Conservation (phyloP, 2,329 filamentous ascomycete species). For the Pseudogymnoascus sp. region DNA sequence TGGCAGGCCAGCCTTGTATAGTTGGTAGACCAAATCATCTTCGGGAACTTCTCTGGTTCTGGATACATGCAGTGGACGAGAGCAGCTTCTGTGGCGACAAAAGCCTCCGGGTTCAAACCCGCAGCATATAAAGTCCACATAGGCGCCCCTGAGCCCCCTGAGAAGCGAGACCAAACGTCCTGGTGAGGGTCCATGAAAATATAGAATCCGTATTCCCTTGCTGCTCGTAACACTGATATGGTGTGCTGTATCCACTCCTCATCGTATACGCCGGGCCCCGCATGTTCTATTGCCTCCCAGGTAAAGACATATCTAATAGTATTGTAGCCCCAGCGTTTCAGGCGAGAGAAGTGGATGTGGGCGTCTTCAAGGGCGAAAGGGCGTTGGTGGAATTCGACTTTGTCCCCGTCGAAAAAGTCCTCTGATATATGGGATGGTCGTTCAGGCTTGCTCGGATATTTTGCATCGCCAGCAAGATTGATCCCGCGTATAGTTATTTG, state of each 20-base stretch:
- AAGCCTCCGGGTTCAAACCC: conserved; percentile 78
- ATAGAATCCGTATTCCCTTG: conserved; percentile 88
- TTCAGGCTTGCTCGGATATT: conserved; percentile 75
- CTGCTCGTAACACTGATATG: conserved; percentile 72
- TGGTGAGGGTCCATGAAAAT: conserved; percentile 99
- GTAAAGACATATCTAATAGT: conserved; percentile 95
- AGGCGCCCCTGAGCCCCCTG: conserved; percentile 88
- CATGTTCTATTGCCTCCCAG: conserved; percentile 96
- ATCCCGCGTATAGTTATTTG: conserved; percentile 88
- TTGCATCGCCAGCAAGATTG: conserved; percentile 86
- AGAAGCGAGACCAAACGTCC: conserved; percentile 95
- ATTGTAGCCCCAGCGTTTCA: conserved; percentile 90
- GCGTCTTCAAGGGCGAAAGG: conserved; percentile 82
- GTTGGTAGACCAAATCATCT: conserved; percentile 99
- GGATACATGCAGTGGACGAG: conserved; percentile 92
- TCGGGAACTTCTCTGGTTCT: conserved; percentile 78
- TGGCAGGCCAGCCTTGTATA: conserved; percentile 81
- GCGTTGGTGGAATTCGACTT: conserved; percentile 78
- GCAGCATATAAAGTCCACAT: conserved; percentile 97
- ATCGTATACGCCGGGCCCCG: conserved; percentile 85
- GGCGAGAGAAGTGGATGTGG: conserved; percentile 73
- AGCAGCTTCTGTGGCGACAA: conserved; percentile 80
- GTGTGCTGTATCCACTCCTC: conserved; percentile 91
- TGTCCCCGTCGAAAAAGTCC: conserved; percentile 87
- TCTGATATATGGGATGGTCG: conserved; percentile 71